Percentiles rank a stretch among this genome's conserved stretches.
Conservation (phyloP, 1,284 basidiomycete species). For the Rhodotorula sp. region DNA sequence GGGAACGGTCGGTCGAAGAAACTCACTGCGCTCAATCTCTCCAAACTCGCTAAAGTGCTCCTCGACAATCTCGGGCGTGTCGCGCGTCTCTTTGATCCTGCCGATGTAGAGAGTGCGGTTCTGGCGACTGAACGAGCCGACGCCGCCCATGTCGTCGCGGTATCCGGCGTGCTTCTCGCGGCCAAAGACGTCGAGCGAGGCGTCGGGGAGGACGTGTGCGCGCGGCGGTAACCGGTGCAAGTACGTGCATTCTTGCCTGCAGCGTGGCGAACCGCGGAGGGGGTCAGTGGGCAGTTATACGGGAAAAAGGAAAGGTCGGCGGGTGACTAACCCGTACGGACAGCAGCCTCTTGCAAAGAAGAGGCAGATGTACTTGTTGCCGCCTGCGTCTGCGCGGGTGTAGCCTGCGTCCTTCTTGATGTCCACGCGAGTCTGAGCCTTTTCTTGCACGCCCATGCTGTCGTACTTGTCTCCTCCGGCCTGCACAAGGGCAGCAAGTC, state of each 20-base stretch:
- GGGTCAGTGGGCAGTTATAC: no score
- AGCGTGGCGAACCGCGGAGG: background rate
- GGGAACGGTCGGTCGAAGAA: no score
- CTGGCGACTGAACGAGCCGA: constrained; percentile 88
- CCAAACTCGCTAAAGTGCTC: constrained; percentile 97
- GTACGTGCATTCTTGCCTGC: constrained; percentile 86
- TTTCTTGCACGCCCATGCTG: constrained; percentile 84
- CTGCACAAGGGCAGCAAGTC: background rate
- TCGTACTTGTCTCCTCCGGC: constrained; percentile 85
- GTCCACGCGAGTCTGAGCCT: constrained; percentile 84
- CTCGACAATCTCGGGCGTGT: constrained; percentile 83
- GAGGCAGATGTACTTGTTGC: constrained; percentile 87
- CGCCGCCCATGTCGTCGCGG: constrained; percentile 98
- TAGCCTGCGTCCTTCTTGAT: constrained; percentile 86
- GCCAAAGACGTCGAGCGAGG: constrained; percentile 93
- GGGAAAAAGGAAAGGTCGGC: background rate
- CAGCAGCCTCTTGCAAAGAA: constrained; percentile 96
- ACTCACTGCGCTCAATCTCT: constrained; percentile 85
- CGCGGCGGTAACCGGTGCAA: constrained; percentile 81
- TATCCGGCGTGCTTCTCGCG: constrained; percentile 97
- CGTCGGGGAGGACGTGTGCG: constrained; percentile 70
- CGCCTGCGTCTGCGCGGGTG: constrained; percentile 86
- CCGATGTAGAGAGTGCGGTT: constrained; percentile 96
- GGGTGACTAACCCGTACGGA: constrained; percentile 78
- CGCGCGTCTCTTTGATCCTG: constrained; percentile 76